These are phyloP conservation scores for Pleoardoris graminearum DNA, from an alignment of 2,329 filamentous ascomycete genomes.

Conservation along the genomic window DNA sequence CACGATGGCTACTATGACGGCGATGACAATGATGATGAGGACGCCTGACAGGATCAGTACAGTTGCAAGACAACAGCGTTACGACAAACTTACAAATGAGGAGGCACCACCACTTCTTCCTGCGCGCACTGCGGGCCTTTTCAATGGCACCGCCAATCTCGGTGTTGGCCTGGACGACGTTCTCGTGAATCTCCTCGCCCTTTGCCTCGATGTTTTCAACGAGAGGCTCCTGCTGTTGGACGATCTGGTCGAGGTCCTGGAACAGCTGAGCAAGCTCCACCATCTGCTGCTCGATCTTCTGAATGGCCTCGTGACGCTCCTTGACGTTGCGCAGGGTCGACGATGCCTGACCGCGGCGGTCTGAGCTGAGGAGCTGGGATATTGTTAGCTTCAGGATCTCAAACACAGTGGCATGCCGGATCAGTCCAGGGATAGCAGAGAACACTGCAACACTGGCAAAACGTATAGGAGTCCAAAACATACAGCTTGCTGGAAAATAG, in stretches of 20 bases:
- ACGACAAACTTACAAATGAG: constrained; percentile 59
- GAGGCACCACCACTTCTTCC: constrained; percentile 98
- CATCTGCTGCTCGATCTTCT: constrained; percentile 91
- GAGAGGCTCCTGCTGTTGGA: constrained; percentile 82
- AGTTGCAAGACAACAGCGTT: not conserved
- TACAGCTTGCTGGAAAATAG: constrained; percentile 84
- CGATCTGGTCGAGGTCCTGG: constrained; percentile 82
- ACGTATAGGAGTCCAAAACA: constrained; percentile 17
- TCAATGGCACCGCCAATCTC: constrained; percentile 81
- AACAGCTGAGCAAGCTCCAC: constrained; percentile 85
- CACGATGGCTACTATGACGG: constrained; percentile 46
- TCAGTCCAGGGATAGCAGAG: no score
- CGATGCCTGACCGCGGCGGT: constrained; percentile 78
- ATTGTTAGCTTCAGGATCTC: constrained; percentile 14
- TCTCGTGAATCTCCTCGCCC: constrained; percentile 80
- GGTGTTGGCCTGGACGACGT: constrained; percentile 82
- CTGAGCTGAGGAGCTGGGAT: constrained; percentile 70
- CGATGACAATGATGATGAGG: constrained; percentile 43
- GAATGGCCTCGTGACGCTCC: constrained; percentile 81
- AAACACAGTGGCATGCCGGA: not conserved
- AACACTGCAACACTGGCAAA: not conserved
- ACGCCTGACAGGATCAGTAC: constrained; percentile 17
- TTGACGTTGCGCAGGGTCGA: constrained; percentile 78
- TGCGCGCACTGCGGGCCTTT: constrained; percentile 67
- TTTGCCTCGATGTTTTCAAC: constrained; percentile 83